Percentiles rank a stretch among this genome's conserved stretches.
phyloP scores from a whole-genome alignment of 2,329 filamentous ascomycete species.

The Keithomyces neogunnii region DNA sequence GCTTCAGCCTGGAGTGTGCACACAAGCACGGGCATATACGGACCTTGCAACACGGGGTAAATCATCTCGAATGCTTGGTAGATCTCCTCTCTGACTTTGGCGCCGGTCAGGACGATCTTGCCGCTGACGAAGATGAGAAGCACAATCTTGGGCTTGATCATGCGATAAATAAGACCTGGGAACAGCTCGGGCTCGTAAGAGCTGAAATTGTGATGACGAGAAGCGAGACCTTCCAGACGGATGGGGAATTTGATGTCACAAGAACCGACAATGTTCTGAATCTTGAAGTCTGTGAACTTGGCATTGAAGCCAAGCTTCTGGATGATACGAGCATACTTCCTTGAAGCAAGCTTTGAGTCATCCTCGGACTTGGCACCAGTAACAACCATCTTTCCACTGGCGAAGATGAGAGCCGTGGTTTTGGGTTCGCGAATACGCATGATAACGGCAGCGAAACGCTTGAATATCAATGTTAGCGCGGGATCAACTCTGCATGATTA shows the following conservation, averaged over 20 bases:
- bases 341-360: conserved; percentile 90
- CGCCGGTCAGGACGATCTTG: conserved; percentile 96
- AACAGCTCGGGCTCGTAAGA: conserved; percentile 98
- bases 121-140: conserved; percentile 96
- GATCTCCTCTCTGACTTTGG: conserved; percentile 97
- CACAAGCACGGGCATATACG: conserved; percentile 15
- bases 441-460: conserved; percentile 98
- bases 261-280: conserved; percentile 97
- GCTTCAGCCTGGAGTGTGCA: background rate
- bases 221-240: conserved; percentile 88
- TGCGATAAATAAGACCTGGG: conserved; percentile 98
- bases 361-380: conserved; percentile 97
- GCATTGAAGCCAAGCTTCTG: conserved; percentile 99
- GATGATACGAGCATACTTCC: conserved; percentile 98
- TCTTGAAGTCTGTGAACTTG: conserved; percentile 99
- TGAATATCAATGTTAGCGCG: conserved; percentile 11
- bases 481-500: background rate
- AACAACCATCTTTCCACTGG: conserved; percentile 98
- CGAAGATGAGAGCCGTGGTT: conserved; percentile 96
- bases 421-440: conserved; percentile 99
- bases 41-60: conserved; percentile 88
- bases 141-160: conserved; percentile 99
- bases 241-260: conserved; percentile 99
- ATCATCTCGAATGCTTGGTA: conserved; percentile 96
- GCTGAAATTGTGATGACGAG: conserved; percentile 97